These are phyloP conservation scores for Pittosporum tobira DNA, from an alignment of 129 eudicot genomes.

Conservation along the genomic window DNA sequence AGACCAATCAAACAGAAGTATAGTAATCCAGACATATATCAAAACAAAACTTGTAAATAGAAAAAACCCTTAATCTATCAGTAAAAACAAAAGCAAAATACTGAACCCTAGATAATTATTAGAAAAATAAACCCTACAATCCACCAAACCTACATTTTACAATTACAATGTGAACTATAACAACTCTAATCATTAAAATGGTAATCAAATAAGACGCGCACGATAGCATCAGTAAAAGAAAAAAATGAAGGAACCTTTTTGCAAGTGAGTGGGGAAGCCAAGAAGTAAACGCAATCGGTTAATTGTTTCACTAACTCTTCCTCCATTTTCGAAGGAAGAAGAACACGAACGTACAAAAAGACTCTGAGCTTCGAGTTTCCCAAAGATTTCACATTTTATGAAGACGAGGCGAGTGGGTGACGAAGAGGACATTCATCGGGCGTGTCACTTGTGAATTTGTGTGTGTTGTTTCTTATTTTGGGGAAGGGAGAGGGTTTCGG, in stretches of 20 bases:
- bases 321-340: slow-evolving; percentile 17
- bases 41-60: too few species aligned
- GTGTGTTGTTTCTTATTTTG: too few species aligned
- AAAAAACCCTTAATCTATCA: too few species aligned
- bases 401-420: too few species aligned
- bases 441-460: too few species aligned
- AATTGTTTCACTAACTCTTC: slow-evolving; percentile 42
- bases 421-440: too few species aligned
- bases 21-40: slow-evolving; percentile 3
- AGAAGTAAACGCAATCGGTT: slow-evolving; percentile 68
- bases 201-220: neutral
- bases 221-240: too few species aligned
- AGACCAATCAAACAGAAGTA: neutral
- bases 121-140: neutral
- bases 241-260: slow-evolving; percentile 38
- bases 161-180: neutral
- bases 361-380: too few species aligned
- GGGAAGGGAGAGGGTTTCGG: too few species aligned
- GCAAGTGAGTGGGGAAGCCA: slow-evolving; percentile 85
- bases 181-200: neutral
- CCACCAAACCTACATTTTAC: slow-evolving; percentile 4
- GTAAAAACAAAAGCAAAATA: neutral
- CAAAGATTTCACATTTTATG: too few species aligned
- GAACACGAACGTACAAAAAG: neutral
- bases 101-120: neutral